Evolutionary conservation across 371 early-diverging fungal species (phyloP).

Genomic region (Lichtheimia ornata): DNA sequence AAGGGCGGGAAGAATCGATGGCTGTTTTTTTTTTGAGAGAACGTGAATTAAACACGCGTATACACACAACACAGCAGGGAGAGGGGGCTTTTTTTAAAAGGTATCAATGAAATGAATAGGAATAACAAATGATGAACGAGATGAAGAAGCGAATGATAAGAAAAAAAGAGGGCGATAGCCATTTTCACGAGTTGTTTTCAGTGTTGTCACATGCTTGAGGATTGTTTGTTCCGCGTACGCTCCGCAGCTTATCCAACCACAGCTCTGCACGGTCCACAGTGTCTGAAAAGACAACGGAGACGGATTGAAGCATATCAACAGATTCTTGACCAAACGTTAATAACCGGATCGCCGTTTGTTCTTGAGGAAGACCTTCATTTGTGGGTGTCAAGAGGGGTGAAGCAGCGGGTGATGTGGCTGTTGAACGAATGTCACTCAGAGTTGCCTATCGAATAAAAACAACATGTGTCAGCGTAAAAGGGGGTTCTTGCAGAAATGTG

Average conservation of each 20-base stretch:
- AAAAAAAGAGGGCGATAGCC: background rate
- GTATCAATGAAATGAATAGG: background rate
- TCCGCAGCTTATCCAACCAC: conserved; percentile 64
- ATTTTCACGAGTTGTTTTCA: background rate
- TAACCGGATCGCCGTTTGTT: conserved; percentile 36
- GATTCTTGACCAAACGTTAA: conserved; percentile 82
- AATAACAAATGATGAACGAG: background rate
- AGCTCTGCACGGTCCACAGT: conserved; percentile 79
- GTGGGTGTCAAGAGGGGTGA: conserved; percentile 39
- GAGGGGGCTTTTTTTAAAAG: background rate
- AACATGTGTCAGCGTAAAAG: conserved; percentile 1
- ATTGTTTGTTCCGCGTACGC: conserved; percentile 26
- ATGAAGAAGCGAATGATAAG: background rate
- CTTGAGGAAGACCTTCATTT: conserved; percentile 15
- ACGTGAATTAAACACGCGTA: background rate
- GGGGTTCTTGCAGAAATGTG: too few relatives aligned
- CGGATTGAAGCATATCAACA: conserved; percentile 74
- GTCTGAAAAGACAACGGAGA: conserved; percentile 74
- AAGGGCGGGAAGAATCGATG: too few relatives aligned
- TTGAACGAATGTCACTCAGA: conserved; percentile 36
- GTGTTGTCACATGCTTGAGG: background rate
- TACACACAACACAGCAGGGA: background rate
- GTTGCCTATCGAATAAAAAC: conserved; percentile 20
- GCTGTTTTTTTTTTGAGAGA: too few relatives aligned
- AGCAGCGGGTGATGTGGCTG: conserved; percentile 43